phyloP scores from a whole-genome alignment of 129 eudicot genomes.

The Erigeron canadensis region DNA sequence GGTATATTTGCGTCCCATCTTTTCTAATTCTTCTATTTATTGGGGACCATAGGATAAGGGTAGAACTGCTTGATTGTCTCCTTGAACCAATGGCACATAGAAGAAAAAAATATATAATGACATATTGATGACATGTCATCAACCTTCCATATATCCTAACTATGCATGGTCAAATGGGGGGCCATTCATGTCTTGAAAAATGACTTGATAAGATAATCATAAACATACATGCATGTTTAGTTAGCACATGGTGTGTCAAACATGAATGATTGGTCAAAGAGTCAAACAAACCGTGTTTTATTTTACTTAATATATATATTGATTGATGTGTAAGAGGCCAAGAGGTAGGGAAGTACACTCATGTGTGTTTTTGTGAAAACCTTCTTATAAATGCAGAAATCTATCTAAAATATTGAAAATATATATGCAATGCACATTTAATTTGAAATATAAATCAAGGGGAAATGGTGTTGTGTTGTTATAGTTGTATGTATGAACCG shows the following conservation, averaged over 20 bases:
- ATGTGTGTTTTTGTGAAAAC: too few relatives aligned
- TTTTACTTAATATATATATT: neutral
- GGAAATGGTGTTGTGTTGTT: too few relatives aligned
- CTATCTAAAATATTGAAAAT: neutral
- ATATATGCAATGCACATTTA: neutral
- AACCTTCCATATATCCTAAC: slow-evolving; percentile 22
- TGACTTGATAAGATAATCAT: slow-evolving; percentile 26
- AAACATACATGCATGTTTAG: slow-evolving; percentile 23
- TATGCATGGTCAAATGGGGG: slow-evolving; percentile 31
- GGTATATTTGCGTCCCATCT: slow-evolving; percentile 23
- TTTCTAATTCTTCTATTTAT: neutral
- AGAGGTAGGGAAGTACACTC: too few relatives aligned
- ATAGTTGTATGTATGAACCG: too few relatives aligned
- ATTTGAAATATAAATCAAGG: neutral
- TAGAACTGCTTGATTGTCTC: slow-evolving; percentile 31
- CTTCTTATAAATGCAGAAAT: neutral
- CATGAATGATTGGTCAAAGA: slow-evolving; percentile 34
- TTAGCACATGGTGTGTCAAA: slow-evolving; percentile 36
- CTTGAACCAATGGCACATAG: slow-evolving; percentile 24
- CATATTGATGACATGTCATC: slow-evolving; percentile 36
- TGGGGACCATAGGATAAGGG: slow-evolving; percentile 38
- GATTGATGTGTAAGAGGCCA: too few relatives aligned
- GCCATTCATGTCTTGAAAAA: slow-evolving; percentile 30
- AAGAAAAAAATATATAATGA: slow-evolving; percentile 1
- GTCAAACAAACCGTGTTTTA: slow-evolving; percentile 12